Evolutionary conservation across 2,329 filamentous ascomycete genomes (phyloP), one percentile per base, ranked within the genome.

Genomic region (Xylariales sp.): DNA sequence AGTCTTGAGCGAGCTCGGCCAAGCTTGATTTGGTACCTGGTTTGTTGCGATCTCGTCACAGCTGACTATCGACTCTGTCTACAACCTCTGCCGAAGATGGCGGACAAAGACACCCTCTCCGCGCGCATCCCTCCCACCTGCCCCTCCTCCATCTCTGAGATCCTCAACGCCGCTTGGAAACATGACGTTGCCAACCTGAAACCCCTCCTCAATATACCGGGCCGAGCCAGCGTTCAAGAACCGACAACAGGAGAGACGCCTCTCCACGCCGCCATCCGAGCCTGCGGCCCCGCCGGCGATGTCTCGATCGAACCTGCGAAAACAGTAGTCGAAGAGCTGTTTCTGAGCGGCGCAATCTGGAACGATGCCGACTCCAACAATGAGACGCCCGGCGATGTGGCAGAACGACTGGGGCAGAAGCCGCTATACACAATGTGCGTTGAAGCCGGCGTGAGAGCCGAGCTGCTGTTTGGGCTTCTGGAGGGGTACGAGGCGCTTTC

Each of bases 341-440:
- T 97, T 46, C 76, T 90, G 56, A 84, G 86, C 52, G 93, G 93
- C 22, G 93, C 88, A 9, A 96, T 97, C 52, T 98, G 93, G 93
- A 98, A 98, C 66, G 90, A 96, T 60, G 71, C 97, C 42, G 88
- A 97, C 62, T 67, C 72, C 51, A 84, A 87, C 52, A 78, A 88
- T 54, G 91, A 97, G 71, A 97, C 93, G 3, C 89, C 93, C 0
- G 93, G 89, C 6, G 97, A 91, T 60, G 69, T 96, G 31, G 93
- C 93, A 7, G 71, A 74, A 44, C 69, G 80, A 19, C 60, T 96
- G 18, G 84, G 85, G 0, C 69, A 86, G 53, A 73, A 65, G 40
- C 74, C 79, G 37, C 66, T 96, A 25, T 97, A 98, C 59, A 78
- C 84, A 29, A 63, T 89, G 43, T 87, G 91, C 59, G 86, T 97